phyloP scores from a whole-genome alignment of 495 filamentous ascomycete genomes.

The Neurospora cerealis region DNA sequence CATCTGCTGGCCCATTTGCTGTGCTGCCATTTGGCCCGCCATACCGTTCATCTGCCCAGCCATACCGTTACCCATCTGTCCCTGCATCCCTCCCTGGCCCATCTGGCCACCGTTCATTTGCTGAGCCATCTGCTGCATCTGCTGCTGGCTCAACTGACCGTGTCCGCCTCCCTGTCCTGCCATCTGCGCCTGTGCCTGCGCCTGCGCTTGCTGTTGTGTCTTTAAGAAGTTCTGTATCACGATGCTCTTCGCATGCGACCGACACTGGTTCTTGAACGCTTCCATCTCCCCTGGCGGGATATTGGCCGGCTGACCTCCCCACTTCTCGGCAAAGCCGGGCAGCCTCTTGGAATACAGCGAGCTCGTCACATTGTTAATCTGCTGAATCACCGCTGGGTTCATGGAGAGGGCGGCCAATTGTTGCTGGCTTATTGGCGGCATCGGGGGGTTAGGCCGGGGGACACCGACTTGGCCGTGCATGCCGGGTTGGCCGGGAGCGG shows the following conservation, averaged over 20 bases:
- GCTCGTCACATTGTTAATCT: slow-evolving; percentile 24
- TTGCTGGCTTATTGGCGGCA: slow-evolving; percentile 19
- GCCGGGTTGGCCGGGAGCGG: not conserved
- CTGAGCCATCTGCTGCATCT: not conserved
- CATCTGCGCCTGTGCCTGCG: slow-evolving; percentile 19
- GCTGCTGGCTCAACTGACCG: not conserved
- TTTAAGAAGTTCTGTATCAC: slow-evolving; percentile 11
- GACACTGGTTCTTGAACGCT: slow-evolving; percentile 19
- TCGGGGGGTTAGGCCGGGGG: not conserved
- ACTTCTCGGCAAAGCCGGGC: slow-evolving; percentile 31
- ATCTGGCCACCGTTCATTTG: not conserved
- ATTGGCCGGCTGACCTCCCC: slow-evolving; percentile 16
- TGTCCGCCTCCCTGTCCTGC: slow-evolving; percentile 10
- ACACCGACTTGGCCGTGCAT: not conserved
- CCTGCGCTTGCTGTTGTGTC: slow-evolving; percentile 28
- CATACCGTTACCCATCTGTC: slow-evolving; percentile 1
- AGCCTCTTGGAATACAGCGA: slow-evolving; percentile 40
- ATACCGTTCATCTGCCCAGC: not conserved
- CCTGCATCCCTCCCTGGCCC: not conserved
- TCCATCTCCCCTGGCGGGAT: slow-evolving; percentile 25
- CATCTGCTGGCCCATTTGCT: not conserved
- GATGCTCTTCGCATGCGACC: slow-evolving; percentile 13
- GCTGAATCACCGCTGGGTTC: slow-evolving; percentile 6
- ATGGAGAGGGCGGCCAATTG: slow-evolving; percentile 12
- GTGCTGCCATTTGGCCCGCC: not conserved